Percentiles rank a stretch among this genome's conserved stretches.
These are phyloP conservation scores for Polyrhizophydium stewartii DNA, from an alignment of 371 early-diverging fungal genomes.

Conservation along the genomic window DNA sequence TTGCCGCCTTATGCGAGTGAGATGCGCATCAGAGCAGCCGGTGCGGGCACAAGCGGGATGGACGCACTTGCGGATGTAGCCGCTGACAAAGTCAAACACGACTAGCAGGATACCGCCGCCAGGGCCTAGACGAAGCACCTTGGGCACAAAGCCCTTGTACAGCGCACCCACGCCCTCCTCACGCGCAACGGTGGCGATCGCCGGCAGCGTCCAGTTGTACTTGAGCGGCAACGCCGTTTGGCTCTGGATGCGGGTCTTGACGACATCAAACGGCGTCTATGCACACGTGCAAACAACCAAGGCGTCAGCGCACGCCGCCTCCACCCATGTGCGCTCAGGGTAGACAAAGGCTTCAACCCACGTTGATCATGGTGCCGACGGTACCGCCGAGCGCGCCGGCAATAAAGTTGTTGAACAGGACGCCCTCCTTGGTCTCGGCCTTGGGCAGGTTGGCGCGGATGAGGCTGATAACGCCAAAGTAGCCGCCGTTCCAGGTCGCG, in stretches of 20 bases:
- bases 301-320: neutral
- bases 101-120: constrained; percentile 85
- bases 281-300: neutral
- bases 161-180: constrained; percentile 91
- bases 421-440: constrained; percentile 74
- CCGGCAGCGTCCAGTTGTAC: constrained; percentile 88
- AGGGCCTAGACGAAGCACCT: constrained; percentile 96
- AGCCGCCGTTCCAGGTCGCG: constrained; percentile 77
- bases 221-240: constrained; percentile 45
- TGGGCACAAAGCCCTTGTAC: constrained; percentile 93
- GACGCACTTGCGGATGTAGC: constrained; percentile 67
- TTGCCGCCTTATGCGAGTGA: too few species aligned
- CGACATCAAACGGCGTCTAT: constrained; percentile 92
- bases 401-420: constrained; percentile 79
- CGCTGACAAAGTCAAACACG: constrained; percentile 86
- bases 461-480: constrained; percentile 72
- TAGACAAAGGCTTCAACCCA: constrained; percentile 5
- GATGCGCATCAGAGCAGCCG: neutral
- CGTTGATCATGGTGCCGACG: constrained; percentile 87
- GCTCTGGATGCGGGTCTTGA: constrained; percentile 94
- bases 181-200: constrained; percentile 74
- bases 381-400: constrained; percentile 96
- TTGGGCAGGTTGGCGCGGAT: constrained; percentile 65
- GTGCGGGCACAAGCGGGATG: too few species aligned
- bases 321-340: neutral